These are phyloP conservation scores for Hypocreales sp. DNA, from an alignment of 2,329 filamentous ascomycete species.

Conservation along the genomic window DNA sequence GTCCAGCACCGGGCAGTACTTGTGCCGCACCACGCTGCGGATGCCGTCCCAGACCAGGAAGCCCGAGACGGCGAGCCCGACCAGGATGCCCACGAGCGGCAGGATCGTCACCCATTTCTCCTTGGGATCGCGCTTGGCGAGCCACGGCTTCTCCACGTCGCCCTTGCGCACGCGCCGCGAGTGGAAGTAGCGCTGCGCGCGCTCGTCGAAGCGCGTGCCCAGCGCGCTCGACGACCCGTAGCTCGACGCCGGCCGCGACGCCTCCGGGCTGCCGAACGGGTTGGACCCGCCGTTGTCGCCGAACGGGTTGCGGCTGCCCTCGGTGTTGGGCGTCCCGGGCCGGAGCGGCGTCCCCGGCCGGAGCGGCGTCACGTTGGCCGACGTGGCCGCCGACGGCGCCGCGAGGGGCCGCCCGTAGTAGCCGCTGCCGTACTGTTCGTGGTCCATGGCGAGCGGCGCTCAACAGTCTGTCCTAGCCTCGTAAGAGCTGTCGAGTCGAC, in stretches of 20 bases:
- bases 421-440: constrained; percentile 7
- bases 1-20: constrained; percentile 52
- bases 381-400: constrained; percentile 21
- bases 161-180: constrained; percentile 59
- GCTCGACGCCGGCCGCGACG: constrained; percentile 30
- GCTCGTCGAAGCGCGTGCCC: constrained; percentile 19
- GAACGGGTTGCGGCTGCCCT: constrained; percentile 22
- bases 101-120: constrained; percentile 82
- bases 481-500: too few relatives aligned
- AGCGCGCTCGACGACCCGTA: constrained; percentile 27
- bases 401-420: constrained; percentile 12
- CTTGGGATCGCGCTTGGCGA: constrained; percentile 54
- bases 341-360: constrained; percentile 24
- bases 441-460: constrained; percentile 11
- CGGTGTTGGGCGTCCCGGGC: constrained; percentile 25
- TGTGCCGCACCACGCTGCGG: constrained; percentile 54
- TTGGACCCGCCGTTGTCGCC: constrained; percentile 27
- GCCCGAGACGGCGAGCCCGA: constrained; percentile 53
- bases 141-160: constrained; percentile 63
- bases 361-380: constrained; percentile 22
- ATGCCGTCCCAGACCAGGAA: constrained; percentile 66
- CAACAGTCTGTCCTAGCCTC: too few relatives aligned
- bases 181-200: constrained; percentile 48
- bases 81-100: constrained; percentile 52
- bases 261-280: constrained; percentile 29